These are phyloP conservation scores for Botrytis porri DNA, from an alignment of 2,329 filamentous ascomycete genomes.

Conservation along the genomic window DNA sequence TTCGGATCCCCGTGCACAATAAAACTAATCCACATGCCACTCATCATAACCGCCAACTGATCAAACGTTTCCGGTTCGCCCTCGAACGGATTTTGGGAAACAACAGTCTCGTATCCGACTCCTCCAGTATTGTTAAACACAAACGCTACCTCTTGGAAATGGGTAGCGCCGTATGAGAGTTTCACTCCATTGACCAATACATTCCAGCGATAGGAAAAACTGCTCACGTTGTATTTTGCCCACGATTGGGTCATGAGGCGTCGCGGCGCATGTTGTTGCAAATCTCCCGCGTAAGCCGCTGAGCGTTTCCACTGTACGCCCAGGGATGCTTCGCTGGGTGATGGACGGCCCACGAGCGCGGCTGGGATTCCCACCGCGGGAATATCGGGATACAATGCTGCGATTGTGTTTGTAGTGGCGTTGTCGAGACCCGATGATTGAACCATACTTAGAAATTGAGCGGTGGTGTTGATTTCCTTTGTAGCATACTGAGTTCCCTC, in stretches of 20 bases:
- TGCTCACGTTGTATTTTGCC: conserved; percentile 47
- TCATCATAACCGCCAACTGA: conserved; percentile 27
- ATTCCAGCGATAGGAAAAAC: conserved; percentile 63
- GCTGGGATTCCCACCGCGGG: conserved; percentile 49
- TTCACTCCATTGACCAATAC: conserved; percentile 47
- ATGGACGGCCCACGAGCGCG: conserved; percentile 24
- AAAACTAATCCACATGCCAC: conserved; percentile 32
- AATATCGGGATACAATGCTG: conserved; percentile 46
- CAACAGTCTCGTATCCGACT: conserved; percentile 27
- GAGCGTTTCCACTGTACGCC: conserved; percentile 17
- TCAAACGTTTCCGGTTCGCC: conserved; percentile 23
- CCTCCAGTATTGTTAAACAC: conserved; percentile 38
- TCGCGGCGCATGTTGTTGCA: conserved; percentile 53
- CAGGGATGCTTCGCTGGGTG: conserved; percentile 7
- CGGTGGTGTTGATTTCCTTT: conserved; percentile 52
- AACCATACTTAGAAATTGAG: conserved; percentile 42
- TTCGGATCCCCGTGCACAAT: conserved; percentile 30
- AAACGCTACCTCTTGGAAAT: conserved; percentile 49
- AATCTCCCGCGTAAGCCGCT: conserved; percentile 54
- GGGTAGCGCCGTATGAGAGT: conserved; percentile 46
- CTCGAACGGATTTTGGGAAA: conserved; percentile 26
- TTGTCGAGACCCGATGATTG: conserved; percentile 1
- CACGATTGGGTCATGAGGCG: conserved; percentile 53
- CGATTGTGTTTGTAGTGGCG: not conserved
- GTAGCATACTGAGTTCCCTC: conserved; percentile 59